Conservation (phyloP, 306 rosid species). For the Lathyrus oleraceus region DNA sequence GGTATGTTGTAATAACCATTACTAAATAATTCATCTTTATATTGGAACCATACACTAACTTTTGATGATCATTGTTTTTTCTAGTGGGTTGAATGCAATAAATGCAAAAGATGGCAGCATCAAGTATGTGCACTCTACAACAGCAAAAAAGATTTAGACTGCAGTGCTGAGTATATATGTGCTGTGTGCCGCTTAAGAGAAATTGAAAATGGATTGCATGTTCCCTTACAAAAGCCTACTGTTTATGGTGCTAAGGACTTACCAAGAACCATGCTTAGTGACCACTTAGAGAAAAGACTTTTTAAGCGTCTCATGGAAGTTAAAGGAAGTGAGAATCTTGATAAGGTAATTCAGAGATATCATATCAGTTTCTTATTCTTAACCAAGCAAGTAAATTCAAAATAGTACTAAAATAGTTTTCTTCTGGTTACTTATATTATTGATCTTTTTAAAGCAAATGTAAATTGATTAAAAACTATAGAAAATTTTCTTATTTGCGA, state of each 20-base stretch:
- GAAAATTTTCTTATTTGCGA: conserved; percentile 1
- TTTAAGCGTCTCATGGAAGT: conserved; percentile 39
- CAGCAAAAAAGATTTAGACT: conserved; percentile 38
- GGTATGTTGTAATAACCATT: conserved; percentile 38
- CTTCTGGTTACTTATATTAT: not conserved
- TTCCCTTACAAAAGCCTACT: conserved; percentile 37
- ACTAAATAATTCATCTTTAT: conserved; percentile 17
- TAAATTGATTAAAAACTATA: not conserved
- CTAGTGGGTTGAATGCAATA: conserved; percentile 70
- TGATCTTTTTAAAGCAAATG: not conserved
- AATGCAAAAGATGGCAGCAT: conserved; percentile 68
- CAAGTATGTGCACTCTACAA: conserved; percentile 64
- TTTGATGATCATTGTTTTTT: conserved; percentile 15
- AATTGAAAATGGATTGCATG: conserved; percentile 38
- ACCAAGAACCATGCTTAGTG: conserved; percentile 60
- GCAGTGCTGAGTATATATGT: conserved; percentile 49
- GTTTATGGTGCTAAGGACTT: conserved; percentile 52
- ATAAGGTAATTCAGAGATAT: conserved; percentile 45
- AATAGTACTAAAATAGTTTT: not conserved
- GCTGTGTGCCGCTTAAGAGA: conserved; percentile 51
- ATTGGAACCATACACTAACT: conserved; percentile 13
- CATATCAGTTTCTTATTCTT: not conserved
- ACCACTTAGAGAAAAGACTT: conserved; percentile 62
- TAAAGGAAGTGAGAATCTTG: conserved; percentile 35
- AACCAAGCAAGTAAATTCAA: conserved; percentile 4